Conservation (phyloP, 352 stramenopile species). For the Globisporangium paroecandrum region DNA sequence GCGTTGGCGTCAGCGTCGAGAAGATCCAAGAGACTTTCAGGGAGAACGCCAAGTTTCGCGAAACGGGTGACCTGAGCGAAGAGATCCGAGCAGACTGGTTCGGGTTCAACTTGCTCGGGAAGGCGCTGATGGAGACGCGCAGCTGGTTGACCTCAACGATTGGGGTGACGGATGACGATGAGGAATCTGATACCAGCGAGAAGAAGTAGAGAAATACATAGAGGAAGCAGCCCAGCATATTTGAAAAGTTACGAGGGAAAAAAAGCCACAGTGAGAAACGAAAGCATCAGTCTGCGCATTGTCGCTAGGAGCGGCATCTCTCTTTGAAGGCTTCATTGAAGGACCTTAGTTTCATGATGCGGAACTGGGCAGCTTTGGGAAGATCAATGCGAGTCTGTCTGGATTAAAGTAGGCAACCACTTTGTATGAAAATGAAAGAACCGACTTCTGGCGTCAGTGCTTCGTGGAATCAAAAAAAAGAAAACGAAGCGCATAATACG, state of each 20-base stretch:
- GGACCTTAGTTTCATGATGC: too few species aligned
- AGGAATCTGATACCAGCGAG: not conserved
- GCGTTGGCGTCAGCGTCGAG: constrained; percentile 48
- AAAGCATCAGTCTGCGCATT: too few species aligned
- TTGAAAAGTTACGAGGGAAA: not conserved
- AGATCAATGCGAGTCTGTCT: too few species aligned
- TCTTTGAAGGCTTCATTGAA: too few species aligned
- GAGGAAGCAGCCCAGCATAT: not conserved
- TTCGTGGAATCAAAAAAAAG: too few species aligned
- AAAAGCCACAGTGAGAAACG: too few species aligned
- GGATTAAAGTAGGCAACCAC: too few species aligned
- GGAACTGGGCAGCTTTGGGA: too few species aligned
- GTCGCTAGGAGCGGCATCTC: too few species aligned
- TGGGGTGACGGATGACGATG: not conserved
- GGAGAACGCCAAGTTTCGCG: constrained; percentile 30
- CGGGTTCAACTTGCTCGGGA: constrained; percentile 51
- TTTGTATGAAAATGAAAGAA: too few species aligned
- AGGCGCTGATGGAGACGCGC: constrained; percentile 52
- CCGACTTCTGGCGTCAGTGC: too few species aligned
- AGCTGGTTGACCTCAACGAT: constrained; percentile 31
- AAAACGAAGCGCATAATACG: too few species aligned
- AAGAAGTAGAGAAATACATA: not conserved
- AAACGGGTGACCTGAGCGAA: constrained; percentile 31
- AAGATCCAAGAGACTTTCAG: constrained; percentile 37
- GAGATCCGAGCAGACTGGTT: constrained; percentile 35